Base-by-base conservation (phyloP, 2,329 filamentous ascomycete species). In the Capronia epimyces region DNA sequence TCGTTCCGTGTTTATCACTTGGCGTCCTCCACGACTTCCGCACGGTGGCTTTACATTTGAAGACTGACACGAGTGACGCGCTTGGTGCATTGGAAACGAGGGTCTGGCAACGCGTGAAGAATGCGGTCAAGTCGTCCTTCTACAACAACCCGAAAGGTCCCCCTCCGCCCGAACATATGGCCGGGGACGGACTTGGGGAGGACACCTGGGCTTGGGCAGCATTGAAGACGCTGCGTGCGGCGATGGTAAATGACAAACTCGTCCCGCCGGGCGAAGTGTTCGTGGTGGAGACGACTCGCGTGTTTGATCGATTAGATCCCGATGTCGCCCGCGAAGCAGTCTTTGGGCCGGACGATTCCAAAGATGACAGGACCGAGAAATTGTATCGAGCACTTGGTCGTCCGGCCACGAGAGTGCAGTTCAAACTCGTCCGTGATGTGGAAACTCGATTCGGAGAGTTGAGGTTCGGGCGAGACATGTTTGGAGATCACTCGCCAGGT, bases 241-340 rank as follows among this genome's bases (percentile, higher is more conserved):
- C 76, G 59, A 87, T 89, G 82, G 75, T 79, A 54, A 83, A 78
- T 45, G 72, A 78, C 25, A 89, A 89, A 62, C 73, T 90, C 2
- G 69, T 88, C 41, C 86, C 86, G 1, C 86, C 86, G 0, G 86
- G 86, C 1, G 86, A 90, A 64, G 83, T 89, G 0, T 89, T 89
- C 62, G 72, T 82, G 1, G 75, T 89, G 2, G 84, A 88, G 67
- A 83, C 77, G 20, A 81, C 81, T 63, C 75, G 76, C 7, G 84
- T 87, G 3, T 69, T 89, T 53, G 76, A 85, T 57, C 71, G 84
- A 20, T 25, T 58, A 10, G 81, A 86, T 61, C 81, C 83, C 0
- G 54, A 59, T 46, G 57, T 59, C 5, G 52, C 55, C 5, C 52
- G 55, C 13, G 57, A 59, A 45, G 54, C 54, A 1, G 47, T 52